Base-by-base conservation (phyloP, 352 stramenopile species). In the Globisporangium rhizosaccharum region DNA sequence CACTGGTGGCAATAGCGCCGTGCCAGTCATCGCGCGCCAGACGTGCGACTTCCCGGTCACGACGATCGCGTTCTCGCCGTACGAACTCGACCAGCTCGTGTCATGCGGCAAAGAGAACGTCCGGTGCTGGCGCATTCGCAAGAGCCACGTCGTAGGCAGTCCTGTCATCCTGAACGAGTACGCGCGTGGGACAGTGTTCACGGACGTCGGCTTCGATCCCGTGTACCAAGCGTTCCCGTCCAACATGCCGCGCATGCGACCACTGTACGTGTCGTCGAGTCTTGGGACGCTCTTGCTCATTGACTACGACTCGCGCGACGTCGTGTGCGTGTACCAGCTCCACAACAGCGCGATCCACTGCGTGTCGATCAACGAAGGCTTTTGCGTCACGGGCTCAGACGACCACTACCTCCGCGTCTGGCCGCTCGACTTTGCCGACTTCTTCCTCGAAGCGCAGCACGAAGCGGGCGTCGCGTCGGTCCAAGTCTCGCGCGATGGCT, bases 341-440 rank as follows among this genome's bases (percentile, higher is more conserved):
- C 91, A 97, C 59, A 75, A 96, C 51, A 80, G 76, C 0, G 74
- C 79, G 25, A 96, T 97, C 59, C 82, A 89, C 30, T 84, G 79
- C 37, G 61, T 97, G 1, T 79, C 73, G 5, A 67, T 97, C 9
- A 97, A 96, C 57, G 87, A 96, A 46, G 88, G 85, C 1, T 97
- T 96, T 54, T 96, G 87, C 36, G 87, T 96, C 17, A 97, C 90
- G 9, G 88, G 82, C 18, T 85, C 83, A 0, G 82, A 87, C 28
- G 91, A 97, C 61, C 74, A 76, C n/a, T 92, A 85, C 57, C 63
- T 97, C 14, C 85, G 91, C 1, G 82, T 97, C 57, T 97, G 91
- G 91, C 88, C 91, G 10, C 67, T 97, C 1, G 90, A 97, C 67
- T 97, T 97, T 57, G 77, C 76, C 15, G 88, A 96, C 63, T 97